These are phyloP conservation scores for Aechmea fasciata DNA, from an alignment of 176 grass and related monocot genomes.

Conservation along the genomic window DNA sequence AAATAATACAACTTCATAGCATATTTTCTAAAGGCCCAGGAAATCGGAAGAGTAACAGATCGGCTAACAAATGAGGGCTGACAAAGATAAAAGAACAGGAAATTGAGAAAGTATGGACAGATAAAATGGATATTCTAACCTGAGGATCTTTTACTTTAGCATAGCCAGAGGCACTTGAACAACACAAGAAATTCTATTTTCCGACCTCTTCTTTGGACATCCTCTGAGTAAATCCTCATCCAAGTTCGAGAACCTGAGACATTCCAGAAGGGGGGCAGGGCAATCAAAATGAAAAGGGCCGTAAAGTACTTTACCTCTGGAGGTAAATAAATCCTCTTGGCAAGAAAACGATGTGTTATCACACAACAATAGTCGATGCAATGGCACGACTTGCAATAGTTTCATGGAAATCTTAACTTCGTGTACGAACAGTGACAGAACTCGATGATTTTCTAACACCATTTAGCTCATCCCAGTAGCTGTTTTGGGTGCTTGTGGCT, in stretches of 20 bases:
- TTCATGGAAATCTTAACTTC: constrained; percentile 20
- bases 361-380: not conserved
- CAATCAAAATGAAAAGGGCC: not conserved
- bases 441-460: constrained; percentile 22
- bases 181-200: not conserved
- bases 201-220: not conserved
- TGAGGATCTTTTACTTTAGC: not conserved
- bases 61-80: not conserved
- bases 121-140: not conserved
- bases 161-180: not conserved
- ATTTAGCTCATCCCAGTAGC: constrained; percentile 21
- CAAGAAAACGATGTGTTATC: not conserved
- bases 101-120: not conserved
- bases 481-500: constrained; percentile 16
- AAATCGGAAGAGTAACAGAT: not conserved
- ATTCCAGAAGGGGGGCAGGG: not conserved
- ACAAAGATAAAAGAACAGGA: not conserved
- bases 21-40: not conserved
- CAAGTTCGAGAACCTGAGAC: not conserved
- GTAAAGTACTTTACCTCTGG: not conserved
- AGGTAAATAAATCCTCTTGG: not conserved
- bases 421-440: constrained; percentile 32
- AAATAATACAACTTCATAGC: not conserved
- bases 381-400: not conserved
- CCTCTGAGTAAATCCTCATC: not conserved